These are phyloP conservation scores for Clitopilus passeckerianus DNA, from an alignment of 768 basidiomycete species.

Conservation along the genomic window DNA sequence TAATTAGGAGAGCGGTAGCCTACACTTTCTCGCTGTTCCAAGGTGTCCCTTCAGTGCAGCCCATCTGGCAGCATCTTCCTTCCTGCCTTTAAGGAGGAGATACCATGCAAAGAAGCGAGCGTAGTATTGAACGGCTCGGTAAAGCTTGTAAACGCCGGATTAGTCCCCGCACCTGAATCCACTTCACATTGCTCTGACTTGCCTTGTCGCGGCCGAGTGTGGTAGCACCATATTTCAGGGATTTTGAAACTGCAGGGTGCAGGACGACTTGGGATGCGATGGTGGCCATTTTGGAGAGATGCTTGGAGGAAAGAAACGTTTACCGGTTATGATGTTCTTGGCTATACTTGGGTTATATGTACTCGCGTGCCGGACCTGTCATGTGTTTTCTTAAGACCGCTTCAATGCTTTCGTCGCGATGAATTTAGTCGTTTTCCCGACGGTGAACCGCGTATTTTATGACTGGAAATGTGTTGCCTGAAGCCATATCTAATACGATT, in stretches of 20 bases:
- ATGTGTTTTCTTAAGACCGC: background rate
- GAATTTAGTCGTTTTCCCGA: background rate
- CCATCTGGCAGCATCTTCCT: slow-evolving; percentile 70
- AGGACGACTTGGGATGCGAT: slow-evolving; percentile 75
- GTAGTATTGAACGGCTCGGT: slow-evolving; percentile 88
- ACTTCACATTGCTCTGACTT: slow-evolving; percentile 4
- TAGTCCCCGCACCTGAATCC: background rate
- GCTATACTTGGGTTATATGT: background rate
- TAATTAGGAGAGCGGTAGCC: slow-evolving; percentile 13
- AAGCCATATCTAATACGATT: too few relatives aligned
- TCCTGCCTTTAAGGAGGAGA: slow-evolving; percentile 63
- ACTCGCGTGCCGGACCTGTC: background rate
- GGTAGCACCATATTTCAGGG: slow-evolving; percentile 72
- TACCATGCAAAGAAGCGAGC: slow-evolving; percentile 87
- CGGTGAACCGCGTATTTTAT: background rate
- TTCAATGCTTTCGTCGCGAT: background rate
- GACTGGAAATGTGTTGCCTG: too few relatives aligned
- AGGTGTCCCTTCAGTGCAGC: slow-evolving; percentile 83
- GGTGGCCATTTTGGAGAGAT: slow-evolving; percentile 31
- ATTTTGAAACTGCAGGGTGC: slow-evolving; percentile 75
- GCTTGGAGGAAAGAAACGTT: background rate
- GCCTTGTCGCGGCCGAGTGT: slow-evolving; percentile 93
- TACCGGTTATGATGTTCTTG: background rate
- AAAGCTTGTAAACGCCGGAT: slow-evolving; percentile 46
- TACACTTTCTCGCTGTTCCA: slow-evolving; percentile 82